These are phyloP conservation scores for Sclerotinia glacialis DNA, from an alignment of 2,329 filamentous ascomycete genomes.

Conservation along the genomic window DNA sequence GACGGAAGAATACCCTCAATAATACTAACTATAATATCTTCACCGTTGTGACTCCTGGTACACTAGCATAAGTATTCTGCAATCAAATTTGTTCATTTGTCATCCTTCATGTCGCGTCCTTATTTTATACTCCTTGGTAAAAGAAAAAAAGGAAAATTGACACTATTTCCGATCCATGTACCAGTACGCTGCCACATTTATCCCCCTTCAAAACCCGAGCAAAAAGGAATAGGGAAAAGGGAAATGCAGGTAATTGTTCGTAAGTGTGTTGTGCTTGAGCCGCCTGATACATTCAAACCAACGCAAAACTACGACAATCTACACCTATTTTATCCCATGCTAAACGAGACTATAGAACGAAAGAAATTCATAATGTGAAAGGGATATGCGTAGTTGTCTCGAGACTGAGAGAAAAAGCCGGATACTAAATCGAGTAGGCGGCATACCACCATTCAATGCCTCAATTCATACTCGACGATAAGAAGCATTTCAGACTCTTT, in stretches of 20 bases:
- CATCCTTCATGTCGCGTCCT: not conserved
- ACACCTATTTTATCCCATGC: not conserved
- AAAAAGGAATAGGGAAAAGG: not conserved
- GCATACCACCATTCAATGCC: no score
- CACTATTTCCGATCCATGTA: not conserved
- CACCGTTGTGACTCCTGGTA: no score
- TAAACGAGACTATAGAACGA: not conserved
- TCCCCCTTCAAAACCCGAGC: not conserved
- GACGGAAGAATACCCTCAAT: no score
- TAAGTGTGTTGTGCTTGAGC: not conserved
- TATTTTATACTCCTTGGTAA: not conserved
- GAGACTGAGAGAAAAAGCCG: no score
- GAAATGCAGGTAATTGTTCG: not conserved
- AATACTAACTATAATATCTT: no score
- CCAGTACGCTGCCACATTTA: not conserved
- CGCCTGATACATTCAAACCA: not conserved
- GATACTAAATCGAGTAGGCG: no score
- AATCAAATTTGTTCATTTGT: not conserved
- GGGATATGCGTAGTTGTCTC: not conserved
- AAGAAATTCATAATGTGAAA: not conserved
- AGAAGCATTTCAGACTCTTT: no score
- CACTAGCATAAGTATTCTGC: not conserved
- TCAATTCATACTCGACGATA: no score
- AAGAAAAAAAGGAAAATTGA: not conserved
- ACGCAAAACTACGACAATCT: not conserved